Conservation (phyloP, 129 eudicot species). For the Tagetes erecta region DNA sequence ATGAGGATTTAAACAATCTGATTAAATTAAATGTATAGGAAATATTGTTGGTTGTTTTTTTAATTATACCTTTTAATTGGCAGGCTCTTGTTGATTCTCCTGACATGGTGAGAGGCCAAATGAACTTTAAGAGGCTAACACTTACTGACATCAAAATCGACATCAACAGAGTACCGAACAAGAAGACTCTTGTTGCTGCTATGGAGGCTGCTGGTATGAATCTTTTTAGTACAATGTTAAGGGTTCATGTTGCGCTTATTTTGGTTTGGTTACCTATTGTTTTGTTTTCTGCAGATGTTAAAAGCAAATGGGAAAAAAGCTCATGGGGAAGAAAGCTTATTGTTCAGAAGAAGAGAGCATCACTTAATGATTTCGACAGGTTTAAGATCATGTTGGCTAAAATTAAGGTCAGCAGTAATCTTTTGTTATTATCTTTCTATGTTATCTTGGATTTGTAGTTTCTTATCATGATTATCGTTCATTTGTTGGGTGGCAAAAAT, state of each 20-base stretch:
- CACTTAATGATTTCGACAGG: constrained; percentile 57
- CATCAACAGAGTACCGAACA: constrained; percentile 68
- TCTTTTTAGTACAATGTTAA: neutral
- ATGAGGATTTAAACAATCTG: too few relatives aligned
- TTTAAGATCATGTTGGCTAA: constrained; percentile 66
- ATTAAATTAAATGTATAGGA: neutral
- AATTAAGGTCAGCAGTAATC: constrained; percentile 45
- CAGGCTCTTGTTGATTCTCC: constrained; percentile 83
- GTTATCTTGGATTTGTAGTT: neutral
- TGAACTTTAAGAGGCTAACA: constrained; percentile 73
- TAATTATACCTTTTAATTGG: neutral
- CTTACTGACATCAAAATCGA: constrained; percentile 70
- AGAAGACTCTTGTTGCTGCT: constrained; percentile 70
- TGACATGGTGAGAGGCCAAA: constrained; percentile 66
- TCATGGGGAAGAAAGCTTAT: constrained; percentile 68
- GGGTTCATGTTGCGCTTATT: neutral
- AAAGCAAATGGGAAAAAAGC: constrained; percentile 60
- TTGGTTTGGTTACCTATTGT: neutral
- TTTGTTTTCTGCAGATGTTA: constrained; percentile 39
- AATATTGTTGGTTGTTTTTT: neutral
- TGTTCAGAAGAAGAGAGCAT: constrained; percentile 57
- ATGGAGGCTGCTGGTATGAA: constrained; percentile 66
- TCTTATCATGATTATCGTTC: neutral
- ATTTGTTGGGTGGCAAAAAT: neutral
- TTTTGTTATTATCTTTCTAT: neutral